Evolutionary conservation across 257 asterid genomes (phyloP).

Genomic region (Cruciata laevipes): DNA sequence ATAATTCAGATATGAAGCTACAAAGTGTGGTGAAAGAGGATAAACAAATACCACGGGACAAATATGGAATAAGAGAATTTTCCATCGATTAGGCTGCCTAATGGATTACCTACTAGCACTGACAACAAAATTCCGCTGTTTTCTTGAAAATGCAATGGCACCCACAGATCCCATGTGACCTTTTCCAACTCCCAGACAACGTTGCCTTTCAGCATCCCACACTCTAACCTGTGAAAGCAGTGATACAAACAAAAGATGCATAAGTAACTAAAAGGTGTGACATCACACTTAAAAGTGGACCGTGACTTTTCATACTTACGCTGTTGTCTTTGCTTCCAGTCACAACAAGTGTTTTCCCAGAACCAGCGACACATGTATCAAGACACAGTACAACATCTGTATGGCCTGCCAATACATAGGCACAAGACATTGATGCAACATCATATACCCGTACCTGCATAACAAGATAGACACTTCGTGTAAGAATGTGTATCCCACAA

Average conservation of each 20-base stretch:
- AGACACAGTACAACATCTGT: constrained; percentile 77
- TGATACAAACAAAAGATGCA: constrained; percentile 15
- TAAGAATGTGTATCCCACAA: not conserved
- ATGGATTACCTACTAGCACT: constrained; percentile 88
- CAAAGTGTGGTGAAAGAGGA: not conserved
- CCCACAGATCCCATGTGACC: constrained; percentile 92
- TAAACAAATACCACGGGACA: not conserved
- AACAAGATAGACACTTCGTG: not conserved
- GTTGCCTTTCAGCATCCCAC: constrained; percentile 67
- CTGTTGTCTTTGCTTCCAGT: constrained; percentile 93
- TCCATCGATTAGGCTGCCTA: not conserved
- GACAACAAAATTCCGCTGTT: constrained; percentile 57
- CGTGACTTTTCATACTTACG: constrained; percentile 27
- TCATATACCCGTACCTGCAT: constrained; percentile 89
- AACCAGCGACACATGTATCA: constrained; percentile 62
- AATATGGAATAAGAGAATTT: not conserved
- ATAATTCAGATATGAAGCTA: no score
- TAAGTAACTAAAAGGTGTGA: not conserved
- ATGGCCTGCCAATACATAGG: constrained; percentile 88
- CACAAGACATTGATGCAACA: constrained; percentile 90
- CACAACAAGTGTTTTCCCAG: constrained; percentile 63
- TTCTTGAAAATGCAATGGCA: constrained; percentile 80
- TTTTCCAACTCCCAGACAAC: constrained; percentile 77
- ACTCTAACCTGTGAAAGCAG: constrained; percentile 66
- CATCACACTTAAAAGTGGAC: not conserved